Base-by-base conservation (phyloP, 2,329 filamentous ascomycete species). In the Didymella sp. region DNA sequence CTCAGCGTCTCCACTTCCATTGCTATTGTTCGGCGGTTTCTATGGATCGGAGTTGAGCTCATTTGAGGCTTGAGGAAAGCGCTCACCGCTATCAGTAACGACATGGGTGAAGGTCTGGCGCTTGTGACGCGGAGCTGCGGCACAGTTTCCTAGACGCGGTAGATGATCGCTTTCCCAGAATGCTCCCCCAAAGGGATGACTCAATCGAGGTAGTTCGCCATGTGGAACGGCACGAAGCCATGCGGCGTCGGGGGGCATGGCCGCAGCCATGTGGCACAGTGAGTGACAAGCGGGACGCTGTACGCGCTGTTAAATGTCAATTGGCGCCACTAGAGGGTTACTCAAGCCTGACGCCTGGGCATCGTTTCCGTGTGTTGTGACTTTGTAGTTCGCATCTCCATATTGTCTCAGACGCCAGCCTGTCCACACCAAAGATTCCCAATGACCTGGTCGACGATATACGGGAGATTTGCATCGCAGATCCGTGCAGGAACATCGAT, bases 301-400 rank as follows among this genome's bases (percentile, higher is more conserved):
- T 49, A 41, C 44, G 43, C 48, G 48, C 49, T 57, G 43, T 44
- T 33, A 41, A 19, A 22, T 44, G 44, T 52, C 54, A 49, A 27
- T 27, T 21, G 19, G 30, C 43, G 54, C 48, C 48, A 48, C 42
- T 13, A 12, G n/a, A 31, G 27, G 9, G 22, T 48, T 41, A 37
- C 17, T 17, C 11, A 28, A 30, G 21, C 24, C n/a, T 28, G 6
- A 22, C 33, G 11, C 35, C 12, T 40, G 19, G 21, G 21, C 17
- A 19, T 4, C 6, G 6, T 35, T 27, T 6, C 9, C 28, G 8
- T 33, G 3, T 7, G 8, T 25, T 25, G 22, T 22, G 3, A 19
- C 19, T 37, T 24, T 4, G 13, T 15, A 15, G 12, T 11, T 40
- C 13, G 19, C 17, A 24, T 6, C 21, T 40, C 37, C 1, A 24